These are phyloP conservation scores for Allium fistulosum DNA, from an alignment of 106 monocot genomes.

Conservation along the genomic window DNA sequence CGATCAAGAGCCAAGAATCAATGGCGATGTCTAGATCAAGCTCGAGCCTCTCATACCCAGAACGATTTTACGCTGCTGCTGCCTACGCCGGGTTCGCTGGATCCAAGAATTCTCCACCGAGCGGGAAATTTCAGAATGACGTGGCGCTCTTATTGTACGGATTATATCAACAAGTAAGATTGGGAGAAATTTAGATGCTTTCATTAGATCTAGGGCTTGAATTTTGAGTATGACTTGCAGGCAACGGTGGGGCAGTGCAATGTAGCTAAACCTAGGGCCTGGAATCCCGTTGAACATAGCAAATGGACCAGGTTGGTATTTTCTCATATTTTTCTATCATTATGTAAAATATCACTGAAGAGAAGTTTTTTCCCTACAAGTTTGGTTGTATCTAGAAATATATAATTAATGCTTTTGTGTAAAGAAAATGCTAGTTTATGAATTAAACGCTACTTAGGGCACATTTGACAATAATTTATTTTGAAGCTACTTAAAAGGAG, in stretches of 20 bases:
- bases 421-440: too few relatives aligned
- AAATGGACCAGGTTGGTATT: conserved; percentile 84
- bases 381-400: too few relatives aligned
- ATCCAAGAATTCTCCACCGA: background rate
- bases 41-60: conserved; percentile 52
- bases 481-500: too few relatives aligned
- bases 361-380: too few relatives aligned
- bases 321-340: background rate
- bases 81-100: conserved; percentile 39
- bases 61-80: conserved; percentile 49
- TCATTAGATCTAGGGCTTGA: conserved; percentile 4
- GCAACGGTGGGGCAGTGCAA: conserved; percentile 80
- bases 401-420: too few relatives aligned
- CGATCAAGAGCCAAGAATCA: background rate
- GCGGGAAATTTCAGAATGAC: conserved; percentile 34
- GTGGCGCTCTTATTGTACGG: conserved; percentile 40
- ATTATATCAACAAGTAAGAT: conserved; percentile 37
- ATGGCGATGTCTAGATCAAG: conserved; percentile 28
- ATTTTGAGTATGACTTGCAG: conserved; percentile 25
- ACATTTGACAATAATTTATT: too few relatives aligned
- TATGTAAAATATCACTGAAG: too few relatives aligned
- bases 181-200: background rate
- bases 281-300: conserved; percentile 84
- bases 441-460: too few relatives aligned
- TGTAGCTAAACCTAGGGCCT: conserved; percentile 61